A percentile compares a stretch with the other conserved stretches of the same genome.
These are phyloP conservation scores for Wickerhamomyces sydowiorum DNA, from an alignment of 805 yeast species.

Conservation along the genomic window DNA sequence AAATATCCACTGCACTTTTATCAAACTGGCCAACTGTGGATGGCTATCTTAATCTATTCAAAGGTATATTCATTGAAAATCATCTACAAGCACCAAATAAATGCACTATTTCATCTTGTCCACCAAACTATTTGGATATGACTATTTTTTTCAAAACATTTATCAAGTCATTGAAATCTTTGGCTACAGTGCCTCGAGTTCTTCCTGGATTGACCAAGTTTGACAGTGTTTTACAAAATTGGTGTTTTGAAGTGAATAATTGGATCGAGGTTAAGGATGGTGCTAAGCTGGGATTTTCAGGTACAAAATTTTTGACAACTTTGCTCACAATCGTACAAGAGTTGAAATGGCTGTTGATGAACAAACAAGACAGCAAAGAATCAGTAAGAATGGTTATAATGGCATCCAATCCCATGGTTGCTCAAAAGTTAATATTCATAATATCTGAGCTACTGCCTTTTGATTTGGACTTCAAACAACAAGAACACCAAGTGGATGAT, in stretches of 20 bases:
- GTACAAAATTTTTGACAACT: conserved; percentile 18
- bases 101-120: neutral
- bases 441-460: conserved; percentile 44
- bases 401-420: conserved; percentile 56
- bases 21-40: conserved; percentile 28
- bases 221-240: conserved; percentile 24
- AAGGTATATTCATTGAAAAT: conserved; percentile 19
- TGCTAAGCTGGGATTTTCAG: conserved; percentile 19
- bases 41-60: conserved; percentile 24
- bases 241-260: conserved; percentile 33
- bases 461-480: conserved; percentile 14
- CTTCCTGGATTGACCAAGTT: conserved; percentile 27
- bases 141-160: conserved; percentile 23
- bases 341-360: conserved; percentile 10
- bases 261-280: conserved; percentile 41
- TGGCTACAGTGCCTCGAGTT: conserved; percentile 30
- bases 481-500: neutral
- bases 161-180: conserved; percentile 24
- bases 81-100: conserved; percentile 7
- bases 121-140: conserved; percentile 18
- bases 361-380: conserved; percentile 14
- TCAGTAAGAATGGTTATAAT: conserved; percentile 46
- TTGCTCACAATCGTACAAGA: conserved; percentile 14
- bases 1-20: conserved; percentile 22
- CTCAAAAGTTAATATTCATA: conserved; percentile 51